phyloP scores from a whole-genome alignment of 495 filamentous ascomycete species.

The Aspergillus ostianus region DNA sequence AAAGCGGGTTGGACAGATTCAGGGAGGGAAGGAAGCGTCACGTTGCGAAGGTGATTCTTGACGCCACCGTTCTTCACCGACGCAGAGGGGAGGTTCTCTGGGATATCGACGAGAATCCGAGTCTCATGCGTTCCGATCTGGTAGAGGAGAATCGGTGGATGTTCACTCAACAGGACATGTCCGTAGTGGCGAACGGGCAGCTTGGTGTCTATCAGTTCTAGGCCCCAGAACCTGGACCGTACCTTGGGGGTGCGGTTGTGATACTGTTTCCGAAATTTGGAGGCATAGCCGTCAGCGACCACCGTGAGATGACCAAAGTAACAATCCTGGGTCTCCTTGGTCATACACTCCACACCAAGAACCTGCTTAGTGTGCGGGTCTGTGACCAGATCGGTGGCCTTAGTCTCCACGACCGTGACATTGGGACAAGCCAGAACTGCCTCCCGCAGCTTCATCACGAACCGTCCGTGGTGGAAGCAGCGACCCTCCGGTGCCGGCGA shows the following conservation, averaged over 20 bases:
- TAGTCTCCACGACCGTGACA: conserved; percentile 72
- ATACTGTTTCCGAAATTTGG: conserved; percentile 84
- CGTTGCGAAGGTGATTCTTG: conserved; percentile 72
- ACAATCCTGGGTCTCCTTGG: conserved; percentile 58
- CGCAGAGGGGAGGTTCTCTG: conserved; percentile 72
- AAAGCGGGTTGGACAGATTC: conserved; percentile 71
- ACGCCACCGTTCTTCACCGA: conserved; percentile 71
- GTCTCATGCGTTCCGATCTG: conserved; percentile 97
- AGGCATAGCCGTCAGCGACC: conserved; percentile 89
- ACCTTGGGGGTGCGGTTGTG: conserved; percentile 66
- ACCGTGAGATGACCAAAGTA: conserved; percentile 88
- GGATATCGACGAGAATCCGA: conserved; percentile 86
- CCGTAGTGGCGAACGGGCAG: conserved; percentile 73
- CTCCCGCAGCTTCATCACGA: conserved; percentile 71
- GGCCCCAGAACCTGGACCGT: conserved; percentile 81
- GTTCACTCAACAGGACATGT: conserved; percentile 80
- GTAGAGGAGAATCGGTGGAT: conserved; percentile 83
- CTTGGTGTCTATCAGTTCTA: conserved; percentile 84
- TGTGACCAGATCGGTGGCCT: conserved; percentile 60
- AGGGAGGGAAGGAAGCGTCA: conserved; percentile 76
- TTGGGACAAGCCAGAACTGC: conserved; percentile 66
- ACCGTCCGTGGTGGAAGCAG: conserved; percentile 81
- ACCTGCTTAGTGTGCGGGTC: conserved; percentile 59
- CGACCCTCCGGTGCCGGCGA: conserved; percentile 57
- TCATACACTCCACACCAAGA: conserved; percentile 71